These are phyloP conservation scores for Rhizopogon roseolus DNA, from an alignment of 768 basidiomycete genomes.

Conservation along the genomic window DNA sequence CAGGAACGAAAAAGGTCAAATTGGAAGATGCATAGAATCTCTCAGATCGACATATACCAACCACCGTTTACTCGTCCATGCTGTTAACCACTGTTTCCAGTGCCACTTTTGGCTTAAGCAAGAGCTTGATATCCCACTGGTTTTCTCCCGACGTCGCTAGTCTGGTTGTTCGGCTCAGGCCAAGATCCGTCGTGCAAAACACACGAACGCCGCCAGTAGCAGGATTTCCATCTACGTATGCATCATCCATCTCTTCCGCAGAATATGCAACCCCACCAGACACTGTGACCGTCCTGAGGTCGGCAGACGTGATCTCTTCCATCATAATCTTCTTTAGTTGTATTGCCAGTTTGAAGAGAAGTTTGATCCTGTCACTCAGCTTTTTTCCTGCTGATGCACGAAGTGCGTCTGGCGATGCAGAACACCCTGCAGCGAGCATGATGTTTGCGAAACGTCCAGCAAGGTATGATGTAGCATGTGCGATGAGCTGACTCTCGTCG, in stretches of 20 bases:
- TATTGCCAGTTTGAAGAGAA: slow-evolving; percentile 36
- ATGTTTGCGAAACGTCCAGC: background rate
- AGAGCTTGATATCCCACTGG: slow-evolving; percentile 25
- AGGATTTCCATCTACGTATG: slow-evolving; percentile 22
- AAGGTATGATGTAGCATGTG: background rate
- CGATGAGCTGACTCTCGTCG: background rate
- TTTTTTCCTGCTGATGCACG: slow-evolving; percentile 31
- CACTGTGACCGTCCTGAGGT: slow-evolving; percentile 22
- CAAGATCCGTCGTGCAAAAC: slow-evolving; percentile 34
- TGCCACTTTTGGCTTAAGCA: slow-evolving; percentile 35
- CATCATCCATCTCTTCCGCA: slow-evolving; percentile 22
- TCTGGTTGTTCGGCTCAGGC: slow-evolving; percentile 26
- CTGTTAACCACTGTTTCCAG: slow-evolving; percentile 31
- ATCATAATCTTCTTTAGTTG: slow-evolving; percentile 34
- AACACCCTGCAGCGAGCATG: slow-evolving; percentile 3
- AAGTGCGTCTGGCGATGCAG: slow-evolving; percentile 12
- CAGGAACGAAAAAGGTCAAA: slow-evolving; percentile 5
- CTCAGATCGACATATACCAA: background rate
- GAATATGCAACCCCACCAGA: slow-evolving; percentile 18
- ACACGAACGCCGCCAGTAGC: slow-evolving; percentile 14
- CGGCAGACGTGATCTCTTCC: slow-evolving; percentile 28
- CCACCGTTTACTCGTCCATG: slow-evolving; percentile 21
- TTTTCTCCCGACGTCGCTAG: slow-evolving; percentile 22
- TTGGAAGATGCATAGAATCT: background rate
- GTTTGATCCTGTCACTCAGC: slow-evolving; percentile 33